phyloP scores from a whole-genome alignment of 768 basidiomycete species.

The Pisolithus marmoratus region DNA sequence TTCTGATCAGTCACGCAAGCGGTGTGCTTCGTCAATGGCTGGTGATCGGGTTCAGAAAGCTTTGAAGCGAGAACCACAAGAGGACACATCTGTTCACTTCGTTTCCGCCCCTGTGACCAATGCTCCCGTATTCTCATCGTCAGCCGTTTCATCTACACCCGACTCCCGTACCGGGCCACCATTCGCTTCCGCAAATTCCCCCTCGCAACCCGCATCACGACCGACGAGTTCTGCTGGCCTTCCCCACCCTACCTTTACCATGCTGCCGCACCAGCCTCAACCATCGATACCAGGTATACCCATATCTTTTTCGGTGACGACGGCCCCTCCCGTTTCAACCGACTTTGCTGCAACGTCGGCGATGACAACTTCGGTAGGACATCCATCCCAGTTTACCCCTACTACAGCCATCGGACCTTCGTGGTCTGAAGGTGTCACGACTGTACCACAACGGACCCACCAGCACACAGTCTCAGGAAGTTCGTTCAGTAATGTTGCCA shows the following conservation, averaged over 20 bases:
- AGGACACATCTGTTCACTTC: slow-evolving; percentile 31
- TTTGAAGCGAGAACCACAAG: slow-evolving; percentile 44
- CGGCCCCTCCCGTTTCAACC: slow-evolving; percentile 15
- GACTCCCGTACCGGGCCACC: slow-evolving; percentile 17
- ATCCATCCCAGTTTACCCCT: slow-evolving; percentile 21
- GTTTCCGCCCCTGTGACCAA: slow-evolving; percentile 16
- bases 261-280: slow-evolving; percentile 17
- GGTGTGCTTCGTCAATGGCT: slow-evolving; percentile 43
- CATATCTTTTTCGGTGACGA: slow-evolving; percentile 16
- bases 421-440: slow-evolving; percentile 25
- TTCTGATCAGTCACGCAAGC: slow-evolving; percentile 43
- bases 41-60: slow-evolving; percentile 43
- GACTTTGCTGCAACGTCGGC: slow-evolving; percentile 20
- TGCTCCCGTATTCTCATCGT: slow-evolving; percentile 20
- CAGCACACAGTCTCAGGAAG: slow-evolving; percentile 26
- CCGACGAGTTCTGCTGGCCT: slow-evolving; percentile 29
- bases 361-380: slow-evolving; percentile 15
- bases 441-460: slow-evolving; percentile 25
- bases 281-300: slow-evolving; percentile 12
- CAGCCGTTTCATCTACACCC: slow-evolving; percentile 19
- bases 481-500: slow-evolving; percentile 20
- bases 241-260: slow-evolving; percentile 16
- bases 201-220: slow-evolving; percentile 25
- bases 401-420: slow-evolving; percentile 19
- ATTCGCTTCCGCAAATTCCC: slow-evolving; percentile 22